Conservation (phyloP, 139 green algal genomes). For the Chlamydomonas applanata region DNA sequence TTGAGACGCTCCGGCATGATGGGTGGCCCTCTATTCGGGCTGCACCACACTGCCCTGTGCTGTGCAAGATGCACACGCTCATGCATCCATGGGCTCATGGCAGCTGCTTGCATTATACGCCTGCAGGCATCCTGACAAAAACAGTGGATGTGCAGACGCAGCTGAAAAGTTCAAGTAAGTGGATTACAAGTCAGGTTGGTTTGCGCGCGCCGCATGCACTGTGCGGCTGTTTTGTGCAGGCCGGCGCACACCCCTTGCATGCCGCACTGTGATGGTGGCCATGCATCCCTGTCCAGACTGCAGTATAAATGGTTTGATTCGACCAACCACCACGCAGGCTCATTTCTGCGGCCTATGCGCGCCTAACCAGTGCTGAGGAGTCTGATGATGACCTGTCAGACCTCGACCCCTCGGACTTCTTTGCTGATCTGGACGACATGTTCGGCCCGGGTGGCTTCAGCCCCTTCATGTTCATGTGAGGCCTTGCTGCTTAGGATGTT, state of each 20-base stretch:
- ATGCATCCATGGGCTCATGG: too few relatives aligned
- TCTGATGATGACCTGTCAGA: constrained; percentile 47
- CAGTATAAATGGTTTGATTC: neutral
- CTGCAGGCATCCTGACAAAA: constrained; percentile 55
- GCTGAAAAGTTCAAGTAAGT: constrained; percentile 31
- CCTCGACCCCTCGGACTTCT: constrained; percentile 27
- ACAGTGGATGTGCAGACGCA: constrained; percentile 30
- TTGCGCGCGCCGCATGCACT: neutral
- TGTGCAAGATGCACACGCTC: too few relatives aligned
- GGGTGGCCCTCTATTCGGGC: too few relatives aligned
- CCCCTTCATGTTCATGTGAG: constrained; percentile 19
- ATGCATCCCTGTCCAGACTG: too few relatives aligned
- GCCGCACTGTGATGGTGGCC: too few relatives aligned
- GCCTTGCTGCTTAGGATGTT: neutral
- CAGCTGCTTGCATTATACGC: too few relatives aligned
- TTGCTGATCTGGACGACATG: constrained; percentile 11
- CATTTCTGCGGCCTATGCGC: constrained; percentile 15
- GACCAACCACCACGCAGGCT: neutral
- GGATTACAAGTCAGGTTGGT: neutral
- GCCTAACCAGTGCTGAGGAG: constrained; percentile 9
- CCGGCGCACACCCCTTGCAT: too few relatives aligned
- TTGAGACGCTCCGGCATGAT: too few relatives aligned
- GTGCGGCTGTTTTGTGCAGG: too few relatives aligned
- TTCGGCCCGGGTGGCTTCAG: neutral
- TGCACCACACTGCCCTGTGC: too few relatives aligned